These are phyloP conservation scores for Phytophthora sansomeana DNA, from an alignment of 352 stramenopile species.

Conservation along the genomic window DNA sequence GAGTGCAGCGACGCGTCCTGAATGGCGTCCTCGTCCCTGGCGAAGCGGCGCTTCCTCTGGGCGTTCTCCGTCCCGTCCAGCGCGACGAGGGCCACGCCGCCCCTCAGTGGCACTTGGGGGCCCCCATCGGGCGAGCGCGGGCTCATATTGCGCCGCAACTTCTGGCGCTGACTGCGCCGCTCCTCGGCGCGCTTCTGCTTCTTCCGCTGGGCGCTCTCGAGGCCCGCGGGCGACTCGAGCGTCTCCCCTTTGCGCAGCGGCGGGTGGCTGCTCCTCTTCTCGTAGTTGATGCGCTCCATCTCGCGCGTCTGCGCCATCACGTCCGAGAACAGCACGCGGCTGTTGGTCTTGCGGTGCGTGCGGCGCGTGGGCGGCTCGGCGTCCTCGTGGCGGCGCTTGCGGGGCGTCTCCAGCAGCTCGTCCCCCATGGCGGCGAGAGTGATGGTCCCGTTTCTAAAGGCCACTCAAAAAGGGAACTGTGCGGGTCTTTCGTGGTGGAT, in stretches of 20 bases:
- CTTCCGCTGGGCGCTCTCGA: conserved; percentile 11
- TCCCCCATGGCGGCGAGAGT: background rate
- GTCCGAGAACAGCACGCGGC: conserved; percentile 55
- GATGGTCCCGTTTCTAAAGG: background rate
- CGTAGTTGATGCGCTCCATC: conserved; percentile 52
- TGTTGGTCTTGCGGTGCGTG: conserved; percentile 38
- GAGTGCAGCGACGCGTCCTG: conserved; percentile 59
- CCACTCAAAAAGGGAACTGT: background rate
- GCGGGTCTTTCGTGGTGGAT: background rate
- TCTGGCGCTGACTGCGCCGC: conserved; percentile 56
- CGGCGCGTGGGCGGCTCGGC: conserved; percentile 17
- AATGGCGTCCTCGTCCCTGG: conserved; percentile 47
- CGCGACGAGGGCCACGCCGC: conserved; percentile 30
- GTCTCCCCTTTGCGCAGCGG: conserved; percentile 60
- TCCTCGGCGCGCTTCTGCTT: conserved; percentile 65
- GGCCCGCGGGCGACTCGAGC: conserved; percentile 6
- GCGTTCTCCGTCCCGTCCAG: conserved; percentile 24
- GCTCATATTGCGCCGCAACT: conserved; percentile 53
- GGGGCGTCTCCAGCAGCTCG: background rate
- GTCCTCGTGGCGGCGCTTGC: conserved; percentile 18
- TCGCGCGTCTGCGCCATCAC: conserved; percentile 66
- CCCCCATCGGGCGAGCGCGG: conserved; percentile 55
- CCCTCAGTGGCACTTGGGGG: conserved; percentile 27
- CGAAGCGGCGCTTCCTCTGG: conserved; percentile 35
- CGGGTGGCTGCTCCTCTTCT: conserved; percentile 36